phyloP scores from a whole-genome alignment of 805 yeast species.

The Henningerozyma blattae region DNA sequence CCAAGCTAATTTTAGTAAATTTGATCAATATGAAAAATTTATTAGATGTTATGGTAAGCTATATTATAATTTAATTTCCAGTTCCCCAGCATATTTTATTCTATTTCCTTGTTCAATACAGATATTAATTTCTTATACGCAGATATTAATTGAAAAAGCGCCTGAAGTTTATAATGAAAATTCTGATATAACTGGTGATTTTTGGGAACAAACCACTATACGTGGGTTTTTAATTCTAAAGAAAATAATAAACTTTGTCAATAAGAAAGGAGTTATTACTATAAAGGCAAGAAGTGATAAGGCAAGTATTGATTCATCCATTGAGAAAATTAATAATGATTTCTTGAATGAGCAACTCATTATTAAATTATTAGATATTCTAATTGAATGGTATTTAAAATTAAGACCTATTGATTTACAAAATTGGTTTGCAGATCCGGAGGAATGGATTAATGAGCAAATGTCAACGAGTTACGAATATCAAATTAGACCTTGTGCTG shows the following conservation, averaged over 20 bases:
- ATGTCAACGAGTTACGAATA: constrained; percentile 67
- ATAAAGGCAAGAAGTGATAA: constrained; percentile 55
- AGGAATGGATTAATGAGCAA: constrained; percentile 85
- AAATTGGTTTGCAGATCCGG: constrained; percentile 78
- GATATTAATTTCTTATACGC: constrained; percentile 49
- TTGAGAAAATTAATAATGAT: constrained; percentile 35
- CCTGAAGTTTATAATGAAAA: constrained; percentile 45
- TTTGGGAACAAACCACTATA: constrained; percentile 69
- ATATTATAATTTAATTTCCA: constrained; percentile 44
- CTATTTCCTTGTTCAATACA: constrained; percentile 52
- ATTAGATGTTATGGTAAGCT: constrained; percentile 67
- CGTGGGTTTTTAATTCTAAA: constrained; percentile 56
- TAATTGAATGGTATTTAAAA: constrained; percentile 64
- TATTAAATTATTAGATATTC: constrained; percentile 46
- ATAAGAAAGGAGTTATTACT: constrained; percentile 55
- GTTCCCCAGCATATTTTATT: constrained; percentile 59
- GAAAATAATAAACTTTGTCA: constrained; percentile 46
- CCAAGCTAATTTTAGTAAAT: constrained; percentile 35
- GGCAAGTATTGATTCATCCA: constrained; percentile 47
- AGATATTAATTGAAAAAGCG: constrained; percentile 53
- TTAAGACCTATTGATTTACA: constrained; percentile 68
- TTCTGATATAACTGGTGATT: constrained; percentile 37
- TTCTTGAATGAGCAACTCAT: constrained; percentile 49
- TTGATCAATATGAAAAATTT: constrained; percentile 47
- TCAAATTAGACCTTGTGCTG: constrained; percentile 79